Evolutionary conservation across 2,329 filamentous ascomycete genomes (phyloP).

Genomic region (Botryotinia calthae): DNA sequence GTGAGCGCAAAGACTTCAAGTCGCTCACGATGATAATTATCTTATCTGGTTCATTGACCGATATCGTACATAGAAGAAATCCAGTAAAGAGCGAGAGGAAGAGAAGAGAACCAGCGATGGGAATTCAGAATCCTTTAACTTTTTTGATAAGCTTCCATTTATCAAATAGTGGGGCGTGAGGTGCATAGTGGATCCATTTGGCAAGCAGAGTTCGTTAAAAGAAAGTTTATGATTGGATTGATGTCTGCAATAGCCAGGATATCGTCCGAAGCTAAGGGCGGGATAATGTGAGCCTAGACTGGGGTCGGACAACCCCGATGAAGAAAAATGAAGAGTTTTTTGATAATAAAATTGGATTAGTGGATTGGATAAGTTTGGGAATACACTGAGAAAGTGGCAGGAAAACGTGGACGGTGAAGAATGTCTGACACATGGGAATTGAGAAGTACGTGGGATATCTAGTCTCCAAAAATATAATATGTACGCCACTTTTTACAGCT

Average conservation of each 20-base stretch:
- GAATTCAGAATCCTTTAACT: constrained; percentile 13
- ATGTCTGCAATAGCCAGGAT: background rate
- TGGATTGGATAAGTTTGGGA: constrained; percentile 2
- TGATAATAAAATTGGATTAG: background rate
- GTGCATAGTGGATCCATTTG: background rate
- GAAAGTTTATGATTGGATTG: constrained; percentile 3
- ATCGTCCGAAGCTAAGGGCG: constrained; percentile 7
- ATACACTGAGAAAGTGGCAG: background rate
- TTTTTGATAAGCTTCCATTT: constrained; percentile 4
- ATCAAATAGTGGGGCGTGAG: constrained; percentile 9
- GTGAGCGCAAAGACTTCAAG: constrained; percentile 41
- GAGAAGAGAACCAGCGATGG: background rate
- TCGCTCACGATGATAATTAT: constrained; percentile 36
- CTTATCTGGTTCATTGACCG: constrained; percentile 11
- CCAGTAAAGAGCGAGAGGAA: background rate
- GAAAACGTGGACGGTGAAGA: background rate
- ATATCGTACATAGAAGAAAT: background rate
- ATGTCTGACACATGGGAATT: constrained; percentile 8
- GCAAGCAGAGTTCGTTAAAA: background rate
- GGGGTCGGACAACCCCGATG: constrained; percentile 17
- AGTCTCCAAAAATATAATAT: background rate
- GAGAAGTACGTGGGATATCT: background rate
- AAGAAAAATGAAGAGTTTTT: constrained; percentile 10
- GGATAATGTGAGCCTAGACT: constrained; percentile 12
- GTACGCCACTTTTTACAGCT: constrained; percentile 20